Evolutionary conservation across 1,139 yeast genomes (phyloP), one percentile per base, ranked within the genome.

Genomic region (Geotrichum cucujoidarum): DNA sequence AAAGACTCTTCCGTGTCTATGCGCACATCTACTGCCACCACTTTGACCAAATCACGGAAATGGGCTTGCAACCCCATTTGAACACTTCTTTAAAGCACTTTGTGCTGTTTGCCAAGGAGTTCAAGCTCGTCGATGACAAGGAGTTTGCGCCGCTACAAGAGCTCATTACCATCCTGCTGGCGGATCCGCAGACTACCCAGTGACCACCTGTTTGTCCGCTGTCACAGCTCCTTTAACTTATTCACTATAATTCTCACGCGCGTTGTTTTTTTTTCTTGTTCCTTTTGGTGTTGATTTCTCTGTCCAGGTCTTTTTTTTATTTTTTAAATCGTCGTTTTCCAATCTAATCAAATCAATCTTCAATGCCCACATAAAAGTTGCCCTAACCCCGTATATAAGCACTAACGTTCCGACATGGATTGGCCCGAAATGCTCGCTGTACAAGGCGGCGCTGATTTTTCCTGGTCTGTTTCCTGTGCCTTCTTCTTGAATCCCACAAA

Each of bases 21-120:
- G 97, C 98, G 2, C 98, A 92, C 68, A 87, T 92, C 40, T 92
- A 92, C 67, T 92, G 98, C 62, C 97, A 92, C 62, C 98, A 92
- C 65, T 92, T 92, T 68, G 95, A 89, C 64, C 96, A 89, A 65
- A 85, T 92, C 49, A 78, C 89, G 39, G 97, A 44, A n/a, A 20
- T 37, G 39, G 42, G 47, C 10, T 30, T 44, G 34, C 42, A 37
- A 29, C 42, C 47, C 27, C 96, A 92, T 60, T 74, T 92, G 57
- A 92, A 92, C 64, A 92, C 98, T 3, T 83, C 95, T 59, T 80
- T 92, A 61, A 92, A 94, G 69, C 98, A 92, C 64, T 92, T 88
- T 63, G 90, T 90, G 40, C 73, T 90, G 57, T 92, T 92, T 66
- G 79, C 88, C 50, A 83, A 79, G 59, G 95, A 92, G 66, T 92